Evolutionary conservation across 2,329 filamentous ascomycete genomes (phyloP), one percentile per base, ranked within the genome.

Genomic region (Amesomyces nigricolor): DNA sequence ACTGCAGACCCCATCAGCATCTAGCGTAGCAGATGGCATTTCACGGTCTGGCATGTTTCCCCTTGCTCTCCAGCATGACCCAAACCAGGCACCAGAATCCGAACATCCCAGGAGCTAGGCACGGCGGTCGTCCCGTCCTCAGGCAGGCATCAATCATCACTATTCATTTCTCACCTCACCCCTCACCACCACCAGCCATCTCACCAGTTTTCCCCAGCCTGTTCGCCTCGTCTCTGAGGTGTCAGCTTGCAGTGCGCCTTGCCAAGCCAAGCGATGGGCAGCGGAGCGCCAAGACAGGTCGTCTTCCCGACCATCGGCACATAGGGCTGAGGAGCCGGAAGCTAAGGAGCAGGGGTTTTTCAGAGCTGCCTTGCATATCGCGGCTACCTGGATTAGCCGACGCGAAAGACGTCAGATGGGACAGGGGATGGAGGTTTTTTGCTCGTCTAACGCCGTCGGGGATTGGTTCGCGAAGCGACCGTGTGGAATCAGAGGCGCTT

Each of bases 311-410:
- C 45, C 48, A 26, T 26, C 22, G 22, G 22, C 6, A 26, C 22
- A 53, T 59, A 59, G 49, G 58, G 58, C 58, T 57, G 55, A 59
- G 51, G 26, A 29, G n/a, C 19, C 10, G 40, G 9, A 6, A n/a
- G 6, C 44, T 45, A 38, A 37, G 35, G 43, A 42, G 37, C 32
- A 16, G 38, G 32, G 30, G 47, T 30, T 39, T 30, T 46, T 43
- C 42, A 26, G 22, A 26, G 22, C 22, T 26, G 22, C 22, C 29
- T 43, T 51, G 51, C 51, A 51, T 35, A 11, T 13, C 32, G 32
- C 32, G 32, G 32, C 32, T 35, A 37, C 50, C 17, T 29, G 44
- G 49, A 38, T 53, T 55, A 49, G 48, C 45, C 49, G 53, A 43
- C 48, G 32, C 3, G 22, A 35, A 38, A 16, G 32, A 19, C 29